Conservation (phyloP, 192 early-diverging fungal genomes). For the Diversispora epigaea region DNA sequence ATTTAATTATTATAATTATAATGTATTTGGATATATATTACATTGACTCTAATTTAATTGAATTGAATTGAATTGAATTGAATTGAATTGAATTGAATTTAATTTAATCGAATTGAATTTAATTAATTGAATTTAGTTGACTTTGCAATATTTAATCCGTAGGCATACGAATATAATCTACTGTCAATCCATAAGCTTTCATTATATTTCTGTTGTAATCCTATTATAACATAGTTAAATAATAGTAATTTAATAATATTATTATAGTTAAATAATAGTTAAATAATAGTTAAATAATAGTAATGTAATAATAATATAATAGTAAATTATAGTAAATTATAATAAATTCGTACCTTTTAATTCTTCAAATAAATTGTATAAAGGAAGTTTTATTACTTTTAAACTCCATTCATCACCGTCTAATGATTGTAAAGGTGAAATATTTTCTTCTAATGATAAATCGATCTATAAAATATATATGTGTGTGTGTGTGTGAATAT, state of each 20-base stretch:
- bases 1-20: too few relatives aligned
- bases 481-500: too few relatives aligned
- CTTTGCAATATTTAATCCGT: slow-evolving; percentile 22
- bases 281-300: not conserved
- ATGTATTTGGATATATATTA: too few relatives aligned
- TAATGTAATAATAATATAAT: not conserved
- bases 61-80: too few relatives aligned
- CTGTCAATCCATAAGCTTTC: slow-evolving; percentile 25
- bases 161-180: slow-evolving; percentile 28
- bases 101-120: too few relatives aligned
- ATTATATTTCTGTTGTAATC: not conserved
- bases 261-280: not conserved
- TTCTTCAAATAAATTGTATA: slow-evolving; percentile 35
- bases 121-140: too few relatives aligned
- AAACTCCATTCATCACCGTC: slow-evolving; percentile 60
- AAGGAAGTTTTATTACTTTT: slow-evolving; percentile 41
- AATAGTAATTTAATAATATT: not conserved
- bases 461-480: slow-evolving; percentile 28
- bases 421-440: slow-evolving; percentile 33
- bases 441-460: slow-evolving; percentile 24
- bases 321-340: not conserved
- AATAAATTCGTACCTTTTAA: slow-evolving; percentile 44
- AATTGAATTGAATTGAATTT: not conserved
- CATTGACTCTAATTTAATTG: not conserved
- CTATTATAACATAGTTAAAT: not conserved